Base-by-base conservation (phyloP, 2,329 filamentous ascomycete species). In the Beauveria australis region DNA sequence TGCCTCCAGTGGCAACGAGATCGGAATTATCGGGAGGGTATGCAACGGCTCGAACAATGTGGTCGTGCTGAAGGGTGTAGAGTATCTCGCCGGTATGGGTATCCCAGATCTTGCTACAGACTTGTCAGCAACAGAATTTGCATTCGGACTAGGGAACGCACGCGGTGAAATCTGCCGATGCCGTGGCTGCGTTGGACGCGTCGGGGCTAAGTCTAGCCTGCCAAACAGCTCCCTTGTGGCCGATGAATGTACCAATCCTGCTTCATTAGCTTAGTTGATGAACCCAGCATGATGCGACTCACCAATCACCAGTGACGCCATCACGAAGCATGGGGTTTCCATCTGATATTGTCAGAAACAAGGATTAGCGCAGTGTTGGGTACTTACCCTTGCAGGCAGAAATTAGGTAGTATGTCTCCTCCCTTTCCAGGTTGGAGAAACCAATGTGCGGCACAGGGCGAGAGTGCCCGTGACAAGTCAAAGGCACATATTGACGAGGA, bases 271-370 rank as follows among this genome's bases (percentile, higher is more conserved):
- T 68, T 65, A 3, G 41, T 67, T 65, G 56, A 67, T 62, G 53
- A 37, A 53, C 16, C 52, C 40, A 41, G 40, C 59, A 14, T 37
- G 7, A 24, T 24, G 60, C 44, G 53, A 66, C 79, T 63, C 78
- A 89, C 89, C 92, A 97, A 74, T 97, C 92, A 62, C 94, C 94
- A 53, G 93, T 99, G 63, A 95, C 84, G 64, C 94, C 94, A 77
- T 97, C 91, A 66, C 94, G 90, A 67, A 99, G 88, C 92, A 97
- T 97, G 55, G 94, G 94, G 73, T 97, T 97, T 71, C 93, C 93
- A 79, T 99, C 94, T 92, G 73, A 60, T 44, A 53, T 46, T 33
- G 64, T 73, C 61, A 72, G 66, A 63, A 62, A 60, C 61, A 56
- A 47, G 48, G 53, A 59, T 40, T 49, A 43, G 49, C 44, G 64